These are phyloP conservation scores for Barnettozyma californica DNA, from an alignment of 805 yeast genomes.

Conservation along the genomic window DNA sequence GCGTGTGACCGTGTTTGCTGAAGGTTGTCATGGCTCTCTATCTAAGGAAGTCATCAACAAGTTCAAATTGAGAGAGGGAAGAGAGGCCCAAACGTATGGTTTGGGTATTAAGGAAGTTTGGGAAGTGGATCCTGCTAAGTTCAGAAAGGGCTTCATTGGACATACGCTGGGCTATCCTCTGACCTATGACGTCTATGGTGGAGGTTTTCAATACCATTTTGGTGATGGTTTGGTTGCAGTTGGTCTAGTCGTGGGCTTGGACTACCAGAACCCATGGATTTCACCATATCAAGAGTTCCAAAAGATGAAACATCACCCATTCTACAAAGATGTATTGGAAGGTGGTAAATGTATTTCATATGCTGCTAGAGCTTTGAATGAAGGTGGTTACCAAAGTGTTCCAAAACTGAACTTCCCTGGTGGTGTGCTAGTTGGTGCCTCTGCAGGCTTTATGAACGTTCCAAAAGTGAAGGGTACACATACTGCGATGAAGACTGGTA, in stretches of 20 bases:
- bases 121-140: conserved; percentile 84
- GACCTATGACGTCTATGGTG: conserved; percentile 73
- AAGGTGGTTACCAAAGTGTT: conserved; percentile 93
- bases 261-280: conserved; percentile 89
- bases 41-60: conserved; percentile 70
- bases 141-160: conserved; percentile 71
- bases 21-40: conserved; percentile 97
- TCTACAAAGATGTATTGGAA: conserved; percentile 62
- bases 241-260: conserved; percentile 93
- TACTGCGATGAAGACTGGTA: conserved; percentile 94
- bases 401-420: conserved; percentile 94
- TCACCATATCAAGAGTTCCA: conserved; percentile 97
- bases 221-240: conserved; percentile 89
- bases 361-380: conserved; percentile 94
- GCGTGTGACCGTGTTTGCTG: conserved; percentile 83
- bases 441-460: conserved; percentile 96
- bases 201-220: conserved; percentile 96
- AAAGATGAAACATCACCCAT: conserved; percentile 88
- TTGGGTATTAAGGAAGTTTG: conserved; percentile 95
- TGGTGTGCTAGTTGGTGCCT: conserved; percentile 89
- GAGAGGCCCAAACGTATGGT: conserved; percentile 86
- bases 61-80: conserved; percentile 59
- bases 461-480: conserved; percentile 98
- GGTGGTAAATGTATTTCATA: conserved; percentile 93
- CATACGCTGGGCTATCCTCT: conserved; percentile 92